Evolutionary conservation across 2,329 filamentous ascomycete genomes (phyloP), one percentile per base, ranked within the genome.

Genomic region (Trichoderma atroviride): DNA sequence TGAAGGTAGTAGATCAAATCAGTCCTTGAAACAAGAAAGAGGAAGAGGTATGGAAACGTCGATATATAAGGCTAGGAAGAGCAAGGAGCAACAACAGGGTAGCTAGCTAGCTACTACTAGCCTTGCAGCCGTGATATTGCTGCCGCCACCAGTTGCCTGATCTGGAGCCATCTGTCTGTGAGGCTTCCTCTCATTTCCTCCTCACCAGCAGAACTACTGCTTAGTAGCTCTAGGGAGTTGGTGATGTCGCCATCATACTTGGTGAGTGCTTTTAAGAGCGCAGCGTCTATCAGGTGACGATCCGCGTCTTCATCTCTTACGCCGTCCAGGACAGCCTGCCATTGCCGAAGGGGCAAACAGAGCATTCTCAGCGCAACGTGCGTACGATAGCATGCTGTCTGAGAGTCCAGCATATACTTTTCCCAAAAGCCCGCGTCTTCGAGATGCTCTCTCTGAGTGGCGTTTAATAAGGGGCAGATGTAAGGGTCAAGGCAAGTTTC

Each of bases 381-480:
- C 1, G 87, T 87, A 19, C 86, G 79, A 74, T 88, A 84, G 74
- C 87, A 89, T 14, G 84, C 82, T 6, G 77, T 82, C 11, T 83
- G 78, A 3, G 76, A 73, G 72, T 88, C 87, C 6, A 88, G 77
- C 66, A 84, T 79, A 72, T 87, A 89, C 4, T 80, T 80, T 0
- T 82, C 85, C 71, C 85, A 77, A 73, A 87, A 88, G 1, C 83
- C 83, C 0, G 71, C 75, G 1, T 82, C 82, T 55, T 85, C 79
- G 19, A 89, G 78, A 43, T 74, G 71, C 9, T 76, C 74, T 68
- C 74, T 80, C 72, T 84, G 81, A 5, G 63, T 56, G 3, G 67
- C 57, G 31, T 77, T 73, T 35, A 85, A 71, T 70, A 73, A 77
- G 72, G 81, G 79, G 33, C 85, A 76, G 47, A 87, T 66, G n/a